Evolutionary conservation across 768 basidiomycete species (phyloP), one percentile per base, ranked within the genome.

Genomic region (Hygrophorus russula): DNA sequence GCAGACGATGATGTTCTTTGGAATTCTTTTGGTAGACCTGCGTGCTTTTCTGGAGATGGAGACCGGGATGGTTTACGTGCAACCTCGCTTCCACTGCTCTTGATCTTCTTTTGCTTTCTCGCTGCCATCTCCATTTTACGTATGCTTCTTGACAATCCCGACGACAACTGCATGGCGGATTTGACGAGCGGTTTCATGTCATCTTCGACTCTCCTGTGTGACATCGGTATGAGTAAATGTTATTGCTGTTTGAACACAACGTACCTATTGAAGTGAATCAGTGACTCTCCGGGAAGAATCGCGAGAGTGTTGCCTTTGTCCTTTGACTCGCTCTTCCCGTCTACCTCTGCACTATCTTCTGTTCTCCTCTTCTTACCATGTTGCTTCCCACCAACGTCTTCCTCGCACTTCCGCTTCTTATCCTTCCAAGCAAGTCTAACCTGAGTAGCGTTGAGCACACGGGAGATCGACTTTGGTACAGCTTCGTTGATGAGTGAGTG

Each of bases 211-310:
- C 86, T 73, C 58, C 85, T 87, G 42, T 2, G 37, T 12, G 12
- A 46, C 19, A n/a, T 20, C 14, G n/a, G n/a, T n/a, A 27, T 29
- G 28, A 43, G 37, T 45, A 35, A n/a, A 40, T 36, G 40, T 39
- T 42, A 45, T 34, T 8, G 24, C 8, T 2, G 30, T 2, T 31
- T 17, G 34, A 36, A 24, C 8, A n/a, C 35, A 43, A 41, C 74
- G 41, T 51, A 85, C 85, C 75, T 67, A 57, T 86, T 82, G 58
- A 87, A 89, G 62, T 85, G 80, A 43, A 73, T 68, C 41, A 88
- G 68, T 0, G 82, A 78, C 58, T 89, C 86, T 35, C 80, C 76
- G 0, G 76, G 74, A 45, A 71, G 66, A 20, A 84, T 85, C 36
- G 53, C 63, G 32, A 80, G 54, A 24, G 24, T 24, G 4, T 24